Conservation (phyloP, 108 stramenopile genomes). For the Aurantiochytrium sp. region DNA sequence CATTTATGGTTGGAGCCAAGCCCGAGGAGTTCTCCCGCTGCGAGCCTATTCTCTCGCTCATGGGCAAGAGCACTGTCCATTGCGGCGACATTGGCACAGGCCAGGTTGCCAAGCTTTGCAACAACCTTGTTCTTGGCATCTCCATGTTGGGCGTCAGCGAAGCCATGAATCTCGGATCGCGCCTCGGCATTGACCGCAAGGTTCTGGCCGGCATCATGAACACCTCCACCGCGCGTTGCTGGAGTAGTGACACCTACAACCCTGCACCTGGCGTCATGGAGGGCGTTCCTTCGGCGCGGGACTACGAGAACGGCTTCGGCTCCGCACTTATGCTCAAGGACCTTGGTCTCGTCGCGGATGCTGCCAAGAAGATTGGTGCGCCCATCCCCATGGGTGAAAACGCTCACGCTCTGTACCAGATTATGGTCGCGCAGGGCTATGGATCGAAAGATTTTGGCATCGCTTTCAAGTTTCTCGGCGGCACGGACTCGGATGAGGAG, state of each 20-base stretch:
- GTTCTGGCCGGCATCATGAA: constrained; percentile 77
- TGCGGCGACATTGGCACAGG: constrained; percentile 76
- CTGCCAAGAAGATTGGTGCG: constrained; percentile 49
- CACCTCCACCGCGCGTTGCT: constrained; percentile 80
- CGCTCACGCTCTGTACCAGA: constrained; percentile 56
- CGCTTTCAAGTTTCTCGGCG: constrained; percentile 55
- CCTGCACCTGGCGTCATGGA: constrained; percentile 78
- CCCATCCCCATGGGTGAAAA: constrained; percentile 55
- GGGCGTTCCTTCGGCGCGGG: constrained; percentile 25
- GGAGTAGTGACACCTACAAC: constrained; percentile 84
- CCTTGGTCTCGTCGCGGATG: constrained; percentile 62
- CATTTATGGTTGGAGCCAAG: constrained; percentile 81
- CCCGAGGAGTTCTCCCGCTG: constrained; percentile 40
- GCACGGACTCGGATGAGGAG: not conserved
- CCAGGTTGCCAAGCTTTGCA: constrained; percentile 76
- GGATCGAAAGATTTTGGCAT: constrained; percentile 67
- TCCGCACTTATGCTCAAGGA: constrained; percentile 75
- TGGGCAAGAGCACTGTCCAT: constrained; percentile 66
- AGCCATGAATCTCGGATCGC: constrained; percentile 80
- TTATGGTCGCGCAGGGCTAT: constrained; percentile 45
- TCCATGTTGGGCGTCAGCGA: constrained; percentile 84
- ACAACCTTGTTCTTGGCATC: constrained; percentile 81
- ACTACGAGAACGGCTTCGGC: constrained; percentile 59
- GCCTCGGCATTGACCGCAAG: constrained; percentile 74
- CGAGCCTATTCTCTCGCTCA: constrained; percentile 50